phyloP scores from a whole-genome alignment of 495 filamentous ascomycete genomes.

The Cercophora sp. region DNA sequence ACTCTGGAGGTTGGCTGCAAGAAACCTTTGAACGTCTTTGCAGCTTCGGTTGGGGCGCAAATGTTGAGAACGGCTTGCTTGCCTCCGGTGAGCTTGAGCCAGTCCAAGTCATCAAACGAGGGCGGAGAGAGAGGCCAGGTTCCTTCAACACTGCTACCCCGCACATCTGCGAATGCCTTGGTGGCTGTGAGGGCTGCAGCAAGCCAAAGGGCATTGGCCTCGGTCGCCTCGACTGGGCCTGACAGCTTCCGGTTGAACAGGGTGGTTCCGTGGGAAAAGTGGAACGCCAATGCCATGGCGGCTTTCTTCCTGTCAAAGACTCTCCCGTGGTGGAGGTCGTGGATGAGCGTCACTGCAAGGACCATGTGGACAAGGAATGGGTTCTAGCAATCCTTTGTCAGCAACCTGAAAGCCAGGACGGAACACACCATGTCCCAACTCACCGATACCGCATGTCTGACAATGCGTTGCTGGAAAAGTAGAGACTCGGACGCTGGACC shows the following conservation, averaged over 20 bases:
- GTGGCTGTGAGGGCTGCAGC: neutral
- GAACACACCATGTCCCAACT: too few relatives aligned
- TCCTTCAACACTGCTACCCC: neutral
- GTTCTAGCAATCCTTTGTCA: neutral
- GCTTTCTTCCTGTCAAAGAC: neutral
- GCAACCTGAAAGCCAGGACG: neutral
- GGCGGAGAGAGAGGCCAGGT: neutral
- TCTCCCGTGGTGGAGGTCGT: neutral
- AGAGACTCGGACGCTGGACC: neutral
- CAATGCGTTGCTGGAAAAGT: neutral
- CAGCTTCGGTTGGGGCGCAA: neutral
- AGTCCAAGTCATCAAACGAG: neutral
- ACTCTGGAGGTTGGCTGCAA: neutral
- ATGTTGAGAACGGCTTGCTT: conserved; percentile 3
- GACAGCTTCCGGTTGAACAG: conserved; percentile 3
- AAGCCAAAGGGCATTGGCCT: neutral
- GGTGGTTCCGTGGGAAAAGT: neutral
- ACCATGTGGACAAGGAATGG: conserved; percentile 1
- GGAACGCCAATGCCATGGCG: conserved; percentile 2
- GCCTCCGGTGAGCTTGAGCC: conserved; percentile 4
- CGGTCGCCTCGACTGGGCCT: neutral
- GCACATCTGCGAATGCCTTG: neutral
- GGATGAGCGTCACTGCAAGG: neutral
- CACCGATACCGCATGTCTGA: too few relatives aligned
- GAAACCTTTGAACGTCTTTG: neutral